Evolutionary conservation across 2,329 filamentous ascomycete genomes (phyloP).

Genomic region (Kalmusia sp.): DNA sequence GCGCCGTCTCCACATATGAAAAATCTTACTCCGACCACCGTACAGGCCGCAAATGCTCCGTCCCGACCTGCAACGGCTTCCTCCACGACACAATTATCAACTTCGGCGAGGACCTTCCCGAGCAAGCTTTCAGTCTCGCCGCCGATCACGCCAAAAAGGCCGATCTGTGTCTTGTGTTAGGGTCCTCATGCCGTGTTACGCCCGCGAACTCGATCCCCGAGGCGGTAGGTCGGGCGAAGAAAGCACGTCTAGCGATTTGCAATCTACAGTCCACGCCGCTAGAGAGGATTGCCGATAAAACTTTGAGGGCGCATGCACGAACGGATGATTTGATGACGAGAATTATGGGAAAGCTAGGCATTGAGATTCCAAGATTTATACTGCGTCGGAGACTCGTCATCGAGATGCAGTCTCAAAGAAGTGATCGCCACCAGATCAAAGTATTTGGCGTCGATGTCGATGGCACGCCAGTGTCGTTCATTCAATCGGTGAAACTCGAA

Average conservation of each 20-base stretch:
- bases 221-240: neutral
- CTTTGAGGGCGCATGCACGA: neutral
- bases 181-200: slow-evolving; percentile 3
- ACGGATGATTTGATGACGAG: neutral
- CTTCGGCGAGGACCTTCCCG: slow-evolving; percentile 3
- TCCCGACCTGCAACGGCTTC: neutral
- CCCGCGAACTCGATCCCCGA: slow-evolving; percentile 4
- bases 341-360: neutral
- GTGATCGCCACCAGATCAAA: neutral
- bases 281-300: neutral
- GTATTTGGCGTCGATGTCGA: slow-evolving; percentile 1
- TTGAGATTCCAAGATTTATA: neutral
- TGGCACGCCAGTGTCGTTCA: neutral
- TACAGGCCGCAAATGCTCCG: slow-evolving; percentile 3
- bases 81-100: slow-evolving; percentile 9
- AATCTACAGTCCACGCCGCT: neutral
- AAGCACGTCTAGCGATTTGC: neutral
- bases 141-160: slow-evolving; percentile 1
- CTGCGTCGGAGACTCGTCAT: neutral
- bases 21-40: slow-evolving; percentile 1
- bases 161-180: slow-evolving; percentile 1
- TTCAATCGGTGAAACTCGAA: neutral
- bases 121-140: neutral
- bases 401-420: neutral
- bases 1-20: neutral